Evolutionary conservation across 78 protist genomes (phyloP).

Genomic region (Blattamonas nauphoetae): DNA sequence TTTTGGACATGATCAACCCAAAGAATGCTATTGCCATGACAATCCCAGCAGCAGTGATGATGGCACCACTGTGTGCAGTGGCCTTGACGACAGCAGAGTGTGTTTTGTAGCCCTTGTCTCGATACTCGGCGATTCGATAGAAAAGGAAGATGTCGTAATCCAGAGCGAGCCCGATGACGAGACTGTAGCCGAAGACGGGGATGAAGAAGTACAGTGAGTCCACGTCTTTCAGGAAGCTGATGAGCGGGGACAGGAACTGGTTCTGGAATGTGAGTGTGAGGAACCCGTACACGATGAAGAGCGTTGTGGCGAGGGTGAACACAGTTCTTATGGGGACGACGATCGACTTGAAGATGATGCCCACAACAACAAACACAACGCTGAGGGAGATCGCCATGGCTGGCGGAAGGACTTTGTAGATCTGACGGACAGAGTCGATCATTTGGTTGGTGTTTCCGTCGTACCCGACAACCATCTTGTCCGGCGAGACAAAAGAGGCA

Average conservation of each 20-base stretch:
- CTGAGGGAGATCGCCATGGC: constrained; percentile 7
- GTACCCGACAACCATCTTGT: neutral
- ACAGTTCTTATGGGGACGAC: constrained; percentile 35
- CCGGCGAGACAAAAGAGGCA: neutral
- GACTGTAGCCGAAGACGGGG: constrained; percentile 35
- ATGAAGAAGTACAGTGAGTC: constrained; percentile 31
- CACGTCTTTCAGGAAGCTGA: neutral
- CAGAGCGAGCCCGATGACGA: constrained; percentile 48
- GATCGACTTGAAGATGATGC: constrained; percentile 27
- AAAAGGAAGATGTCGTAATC: constrained; percentile 56
- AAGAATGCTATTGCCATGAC: constrained; percentile 58
- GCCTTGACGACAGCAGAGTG: constrained; percentile 28
- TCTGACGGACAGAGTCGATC: neutral
- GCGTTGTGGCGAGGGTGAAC: constrained; percentile 15
- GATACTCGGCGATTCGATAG: constrained; percentile 24
- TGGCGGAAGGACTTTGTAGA: neutral
- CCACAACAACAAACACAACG: constrained; percentile 26
- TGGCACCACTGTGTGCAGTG: constrained; percentile 22
- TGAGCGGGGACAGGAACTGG: constrained; percentile 19
- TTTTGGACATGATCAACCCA: constrained; percentile 33
- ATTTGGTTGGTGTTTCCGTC: neutral
- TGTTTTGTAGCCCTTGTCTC: neutral
- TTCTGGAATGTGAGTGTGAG: constrained; percentile 25
- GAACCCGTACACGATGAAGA: constrained; percentile 14
- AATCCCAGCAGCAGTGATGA: constrained; percentile 59